Percentiles rank a stretch among this genome's conserved stretches.
phyloP scores from a whole-genome alignment of 768 basidiomycete species.

The Russula compacta region DNA sequence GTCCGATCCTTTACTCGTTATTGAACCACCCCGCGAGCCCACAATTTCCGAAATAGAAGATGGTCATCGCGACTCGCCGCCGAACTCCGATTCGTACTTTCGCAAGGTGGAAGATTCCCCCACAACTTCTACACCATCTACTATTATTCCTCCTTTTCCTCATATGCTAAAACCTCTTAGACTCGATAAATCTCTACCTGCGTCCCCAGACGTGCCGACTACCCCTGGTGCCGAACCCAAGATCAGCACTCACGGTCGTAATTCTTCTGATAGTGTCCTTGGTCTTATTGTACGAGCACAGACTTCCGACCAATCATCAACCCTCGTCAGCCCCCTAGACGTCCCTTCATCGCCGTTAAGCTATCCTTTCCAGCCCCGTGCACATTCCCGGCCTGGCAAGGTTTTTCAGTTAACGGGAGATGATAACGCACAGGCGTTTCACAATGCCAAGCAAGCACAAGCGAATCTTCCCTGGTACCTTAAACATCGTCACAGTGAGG shows the following conservation, averaged over 20 bases:
- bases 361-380: neutral
- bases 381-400: slow-evolving; percentile 27
- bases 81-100: neutral
- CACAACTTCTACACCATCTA: neutral
- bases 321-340: neutral
- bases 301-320: neutral
- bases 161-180: slow-evolving; percentile 14
- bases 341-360: neutral
- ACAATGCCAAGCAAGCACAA: slow-evolving; percentile 31
- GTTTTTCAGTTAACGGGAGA: slow-evolving; percentile 34
- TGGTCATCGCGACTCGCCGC: neutral
- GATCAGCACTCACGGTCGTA: slow-evolving; percentile 1
- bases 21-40: neutral
- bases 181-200: slow-evolving; percentile 16
- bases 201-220: slow-evolving; percentile 4
- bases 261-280: slow-evolving; percentile 5
- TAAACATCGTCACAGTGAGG: slow-evolving; percentile 41
- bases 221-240: neutral
- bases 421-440: slow-evolving; percentile 35
- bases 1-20: neutral
- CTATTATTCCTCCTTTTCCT: neutral
- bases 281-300: slow-evolving; percentile 4
- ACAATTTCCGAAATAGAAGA: neutral
- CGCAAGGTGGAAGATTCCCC: neutral
- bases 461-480: slow-evolving; percentile 49